Conservation (phyloP, 441 rosid species). For the Jatropha podagrica region DNA sequence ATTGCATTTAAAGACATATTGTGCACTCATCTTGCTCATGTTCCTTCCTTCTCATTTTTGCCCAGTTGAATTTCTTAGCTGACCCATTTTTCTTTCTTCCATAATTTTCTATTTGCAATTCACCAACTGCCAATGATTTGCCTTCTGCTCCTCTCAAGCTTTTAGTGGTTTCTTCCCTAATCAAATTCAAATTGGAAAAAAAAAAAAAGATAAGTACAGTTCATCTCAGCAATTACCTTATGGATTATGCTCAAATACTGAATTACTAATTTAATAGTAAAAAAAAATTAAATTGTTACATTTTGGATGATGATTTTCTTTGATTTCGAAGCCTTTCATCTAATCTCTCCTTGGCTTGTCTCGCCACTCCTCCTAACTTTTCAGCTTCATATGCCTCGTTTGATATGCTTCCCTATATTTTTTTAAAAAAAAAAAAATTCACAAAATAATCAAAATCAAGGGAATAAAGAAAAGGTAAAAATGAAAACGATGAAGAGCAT, state of each 20-base stretch:
- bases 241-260: not conserved
- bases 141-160: not conserved
- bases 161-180: constrained; percentile 15
- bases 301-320: constrained; percentile 37
- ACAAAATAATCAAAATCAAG: not conserved
- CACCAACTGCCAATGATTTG: constrained; percentile 23
- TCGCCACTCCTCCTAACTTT: constrained; percentile 58
- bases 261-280: no score
- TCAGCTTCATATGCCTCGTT: constrained; percentile 40
- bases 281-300: constrained; percentile 19
- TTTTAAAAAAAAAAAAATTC: not conserved
- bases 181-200: no score
- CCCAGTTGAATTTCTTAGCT: constrained; percentile 44
- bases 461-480: not conserved
- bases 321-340: constrained; percentile 57
- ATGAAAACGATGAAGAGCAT: not conserved
- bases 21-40: constrained; percentile 63
- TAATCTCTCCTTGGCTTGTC: constrained; percentile 79
- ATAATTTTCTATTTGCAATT: constrained; percentile 42
- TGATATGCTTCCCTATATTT: constrained; percentile 29
- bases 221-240: no score
- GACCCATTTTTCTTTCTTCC: constrained; percentile 39
- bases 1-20: constrained; percentile 52
- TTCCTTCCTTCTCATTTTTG: constrained; percentile 52
- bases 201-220: no score